Conservation (phyloP, 805 yeast species). For the Starmerella stigmatis region DNA sequence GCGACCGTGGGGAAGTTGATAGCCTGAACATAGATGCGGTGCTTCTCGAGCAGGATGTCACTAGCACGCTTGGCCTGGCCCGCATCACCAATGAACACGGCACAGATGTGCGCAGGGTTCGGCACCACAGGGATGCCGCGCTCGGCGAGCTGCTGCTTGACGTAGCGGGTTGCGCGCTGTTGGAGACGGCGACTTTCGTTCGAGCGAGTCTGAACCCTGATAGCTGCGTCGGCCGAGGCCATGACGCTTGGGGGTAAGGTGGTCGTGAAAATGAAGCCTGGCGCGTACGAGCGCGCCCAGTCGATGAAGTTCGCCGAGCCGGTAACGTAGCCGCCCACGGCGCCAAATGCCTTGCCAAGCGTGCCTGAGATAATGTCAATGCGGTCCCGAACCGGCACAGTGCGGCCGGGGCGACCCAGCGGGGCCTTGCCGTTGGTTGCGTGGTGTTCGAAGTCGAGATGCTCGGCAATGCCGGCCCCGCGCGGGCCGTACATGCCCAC, state of each 20-base stretch:
- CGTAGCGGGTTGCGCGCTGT: slow-evolving; percentile 76
- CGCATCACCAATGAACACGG: slow-evolving; percentile 90
- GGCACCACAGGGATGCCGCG: slow-evolving; percentile 92
- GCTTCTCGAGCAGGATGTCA: slow-evolving; percentile 72
- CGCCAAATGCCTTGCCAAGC: slow-evolving; percentile 91
- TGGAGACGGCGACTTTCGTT: slow-evolving; percentile 70
- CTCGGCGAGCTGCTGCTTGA: slow-evolving; percentile 56
- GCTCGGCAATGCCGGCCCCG: slow-evolving; percentile 99
- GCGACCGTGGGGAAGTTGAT: slow-evolving; percentile 98
- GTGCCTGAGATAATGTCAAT: slow-evolving; percentile 97
- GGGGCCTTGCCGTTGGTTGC: slow-evolving; percentile 45
- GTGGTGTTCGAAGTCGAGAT: slow-evolving; percentile 77
- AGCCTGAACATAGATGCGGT: slow-evolving; percentile 91
- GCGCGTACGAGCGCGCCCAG: slow-evolving; percentile 93
- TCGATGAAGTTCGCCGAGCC: slow-evolving; percentile 75
- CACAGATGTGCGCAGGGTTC: slow-evolving; percentile 95
- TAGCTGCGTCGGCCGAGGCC: slow-evolving; percentile 89
- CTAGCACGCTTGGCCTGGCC: slow-evolving; percentile 84
- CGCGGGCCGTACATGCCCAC: slow-evolving; percentile 99
- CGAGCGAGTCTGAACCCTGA: slow-evolving; percentile 70
- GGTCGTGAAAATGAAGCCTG: slow-evolving; percentile 96
- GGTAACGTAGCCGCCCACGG: slow-evolving; percentile 96
- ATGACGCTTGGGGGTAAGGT: slow-evolving; percentile 93
- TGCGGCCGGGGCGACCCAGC: slow-evolving; percentile 37
- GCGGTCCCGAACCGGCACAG: slow-evolving; percentile 56